Evolutionary conservation across 371 early-diverging fungal species (phyloP), one percentile per base, ranked within the genome.

Genomic region (Lichtheimia ramosa): DNA sequence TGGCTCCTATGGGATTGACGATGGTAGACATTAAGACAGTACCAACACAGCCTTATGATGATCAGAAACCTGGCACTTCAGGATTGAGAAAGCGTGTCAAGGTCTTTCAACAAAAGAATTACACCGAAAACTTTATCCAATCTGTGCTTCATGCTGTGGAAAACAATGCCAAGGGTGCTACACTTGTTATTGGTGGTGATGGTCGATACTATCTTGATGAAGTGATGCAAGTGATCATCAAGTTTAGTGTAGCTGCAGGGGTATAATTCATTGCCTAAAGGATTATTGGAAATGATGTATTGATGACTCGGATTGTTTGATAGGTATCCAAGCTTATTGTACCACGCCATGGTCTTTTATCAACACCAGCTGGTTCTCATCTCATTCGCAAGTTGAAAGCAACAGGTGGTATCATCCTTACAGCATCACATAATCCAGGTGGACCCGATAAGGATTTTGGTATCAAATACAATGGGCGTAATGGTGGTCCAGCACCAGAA

Each of bases 401-500:
- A 34, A 91, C 93, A 15, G 89, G 95, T 64, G 96, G 97, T 59
- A 96, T 98, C 54, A 84, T 98, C 53, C 77, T 98, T 66, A 96
- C 97, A 21, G 98, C 98, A 15, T 94, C 95, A 41, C 98, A 98
- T 81, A 98, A 98, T 82, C 97, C 98, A 24, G 98, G 98, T 59
- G 98, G 98, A 52, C 96, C 96, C 43, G 89, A 95, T 15, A 90
- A 92, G 65, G 98, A 98, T 74, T 98, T 98, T 81, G 98, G 98
- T 61, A 96, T 98, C 79, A 98, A 98, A 77, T 97, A 92, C 82
- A 98, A 98, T 79, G 86, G 87, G 53, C 81, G 86, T 77, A 98
- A 96, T 72, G 98, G 98, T 64, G 98, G 90, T 7, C 97, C 98
- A 15, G 98, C 98, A 27, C 96, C 96, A n/a, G 98, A 98, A 74